phyloP scores from a whole-genome alignment of 2,329 filamentous ascomycete species.

The Xylaria hypoxylon region DNA sequence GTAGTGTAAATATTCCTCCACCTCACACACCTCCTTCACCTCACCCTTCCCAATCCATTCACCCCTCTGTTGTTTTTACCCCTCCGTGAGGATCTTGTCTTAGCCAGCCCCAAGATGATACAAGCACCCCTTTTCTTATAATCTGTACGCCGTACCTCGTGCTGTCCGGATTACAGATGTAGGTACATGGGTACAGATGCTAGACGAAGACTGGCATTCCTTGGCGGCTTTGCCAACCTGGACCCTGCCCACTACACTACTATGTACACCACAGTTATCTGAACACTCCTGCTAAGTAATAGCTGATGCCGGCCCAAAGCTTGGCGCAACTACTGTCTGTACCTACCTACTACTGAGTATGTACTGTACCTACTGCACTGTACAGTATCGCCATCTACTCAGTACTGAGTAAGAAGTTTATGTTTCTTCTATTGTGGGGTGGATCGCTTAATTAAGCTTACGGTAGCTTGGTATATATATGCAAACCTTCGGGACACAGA shows the following conservation, averaged over 20 bases:
- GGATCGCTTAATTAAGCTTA: conserved; percentile 32
- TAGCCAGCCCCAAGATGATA: conserved; percentile 7
- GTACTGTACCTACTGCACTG: background rate
- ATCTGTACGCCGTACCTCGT: background rate
- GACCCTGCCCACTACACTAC: background rate
- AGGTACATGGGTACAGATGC: background rate
- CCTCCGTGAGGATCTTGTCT: conserved; percentile 9
- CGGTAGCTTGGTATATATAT: background rate
- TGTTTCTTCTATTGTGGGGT: conserved; percentile 11
- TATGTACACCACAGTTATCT: too few species aligned
- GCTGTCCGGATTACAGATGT: conserved; percentile 10
- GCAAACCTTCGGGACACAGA: background rate
- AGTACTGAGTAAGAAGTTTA: conserved; percentile 1
- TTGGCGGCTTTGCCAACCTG: conserved; percentile 10
- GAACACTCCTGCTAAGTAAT: too few species aligned
- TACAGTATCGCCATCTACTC: conserved; percentile 8
- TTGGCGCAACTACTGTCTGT: background rate
- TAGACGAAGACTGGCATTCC: conserved; percentile 5
- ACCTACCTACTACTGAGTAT: too few species aligned
- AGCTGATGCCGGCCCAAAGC: background rate
- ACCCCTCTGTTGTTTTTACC: conserved; percentile 15
- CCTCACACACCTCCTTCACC: background rate
- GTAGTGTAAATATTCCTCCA: background rate
- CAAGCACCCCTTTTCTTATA: conserved; percentile 16
- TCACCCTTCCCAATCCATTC: conserved; percentile 11